These are phyloP conservation scores for Nicotiana obtusifolia DNA, from an alignment of 257 asterid genomes.

Conservation along the genomic window DNA sequence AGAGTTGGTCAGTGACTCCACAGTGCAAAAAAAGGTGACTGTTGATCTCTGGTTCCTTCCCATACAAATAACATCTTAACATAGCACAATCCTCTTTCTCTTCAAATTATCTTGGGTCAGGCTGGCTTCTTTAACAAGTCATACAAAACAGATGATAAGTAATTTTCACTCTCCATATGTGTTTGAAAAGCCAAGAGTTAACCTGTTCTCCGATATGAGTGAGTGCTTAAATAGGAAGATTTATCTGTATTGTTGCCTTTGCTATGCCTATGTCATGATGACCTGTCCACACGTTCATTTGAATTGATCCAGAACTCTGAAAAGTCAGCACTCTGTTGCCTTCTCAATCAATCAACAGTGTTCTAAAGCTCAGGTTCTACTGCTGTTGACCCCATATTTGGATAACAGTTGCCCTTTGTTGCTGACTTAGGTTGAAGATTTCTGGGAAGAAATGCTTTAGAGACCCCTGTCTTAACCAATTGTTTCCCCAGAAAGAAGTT, in stretches of 20 bases:
- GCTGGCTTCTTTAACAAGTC: background rate
- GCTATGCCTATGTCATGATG: background rate
- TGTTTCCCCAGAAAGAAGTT: background rate
- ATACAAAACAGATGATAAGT: background rate
- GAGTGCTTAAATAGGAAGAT: background rate
- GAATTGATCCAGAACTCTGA: background rate
- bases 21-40: background rate
- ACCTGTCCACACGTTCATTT: background rate
- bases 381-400: background rate
- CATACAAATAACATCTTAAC: background rate
- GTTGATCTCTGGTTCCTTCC: background rate
- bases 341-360: background rate
- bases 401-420: background rate
- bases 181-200: background rate
- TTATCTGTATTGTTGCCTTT: background rate
- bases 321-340: background rate
- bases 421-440: background rate
- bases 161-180: background rate
- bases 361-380: background rate
- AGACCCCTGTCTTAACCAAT: background rate
- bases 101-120: background rate
- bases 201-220: background rate
- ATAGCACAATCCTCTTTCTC: background rate
- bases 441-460: background rate
- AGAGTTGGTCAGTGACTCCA: conserved; percentile 1